A percentile compares a stretch with the other conserved stretches of the same genome.
Evolutionary conservation across 208 protist species (phyloP).

Genomic region (Crithidia acanthocephali): DNA sequence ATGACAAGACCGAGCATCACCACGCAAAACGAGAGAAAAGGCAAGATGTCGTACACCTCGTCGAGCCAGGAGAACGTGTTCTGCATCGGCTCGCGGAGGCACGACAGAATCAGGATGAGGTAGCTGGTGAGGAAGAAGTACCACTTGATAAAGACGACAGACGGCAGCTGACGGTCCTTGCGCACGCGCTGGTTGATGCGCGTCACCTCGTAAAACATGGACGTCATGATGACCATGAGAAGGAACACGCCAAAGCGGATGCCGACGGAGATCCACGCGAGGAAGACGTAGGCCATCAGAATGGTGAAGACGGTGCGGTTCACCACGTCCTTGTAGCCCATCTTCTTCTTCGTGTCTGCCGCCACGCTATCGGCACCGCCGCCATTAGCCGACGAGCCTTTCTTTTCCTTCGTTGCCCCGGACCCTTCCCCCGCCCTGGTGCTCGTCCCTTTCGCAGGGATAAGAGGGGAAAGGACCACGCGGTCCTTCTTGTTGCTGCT

Average conservation of each 20-base stretch:
- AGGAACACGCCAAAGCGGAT: constrained; percentile 70
- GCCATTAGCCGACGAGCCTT: not conserved
- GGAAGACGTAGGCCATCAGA: constrained; percentile 88
- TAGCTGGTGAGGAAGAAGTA: constrained; percentile 75
- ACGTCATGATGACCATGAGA: constrained; percentile 65
- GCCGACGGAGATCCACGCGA: constrained; percentile 78
- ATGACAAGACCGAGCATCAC: constrained; percentile 81
- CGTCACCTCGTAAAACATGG: constrained; percentile 91
- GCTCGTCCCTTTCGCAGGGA: not conserved
- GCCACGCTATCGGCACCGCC: not conserved
- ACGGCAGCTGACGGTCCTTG: constrained; percentile 82
- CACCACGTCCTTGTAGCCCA: constrained; percentile 69
- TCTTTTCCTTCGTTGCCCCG: not conserved
- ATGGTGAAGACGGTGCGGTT: constrained; percentile 87
- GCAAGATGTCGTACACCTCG: constrained; percentile 51
- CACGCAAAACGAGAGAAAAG: constrained; percentile 69
- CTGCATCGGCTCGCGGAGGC: constrained; percentile 58
- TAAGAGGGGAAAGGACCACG: constrained; percentile 32
- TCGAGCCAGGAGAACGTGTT: constrained; percentile 63
- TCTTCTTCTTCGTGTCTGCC: constrained; percentile 35
- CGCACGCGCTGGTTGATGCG: constrained; percentile 81
- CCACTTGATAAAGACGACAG: constrained; percentile 74
- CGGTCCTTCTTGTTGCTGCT: constrained; percentile 23
- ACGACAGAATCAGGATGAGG: constrained; percentile 45
- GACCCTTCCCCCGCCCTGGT: not conserved